These are phyloP conservation scores for Tuber indicum DNA, from an alignment of 495 filamentous ascomycete genomes.

Conservation along the genomic window DNA sequence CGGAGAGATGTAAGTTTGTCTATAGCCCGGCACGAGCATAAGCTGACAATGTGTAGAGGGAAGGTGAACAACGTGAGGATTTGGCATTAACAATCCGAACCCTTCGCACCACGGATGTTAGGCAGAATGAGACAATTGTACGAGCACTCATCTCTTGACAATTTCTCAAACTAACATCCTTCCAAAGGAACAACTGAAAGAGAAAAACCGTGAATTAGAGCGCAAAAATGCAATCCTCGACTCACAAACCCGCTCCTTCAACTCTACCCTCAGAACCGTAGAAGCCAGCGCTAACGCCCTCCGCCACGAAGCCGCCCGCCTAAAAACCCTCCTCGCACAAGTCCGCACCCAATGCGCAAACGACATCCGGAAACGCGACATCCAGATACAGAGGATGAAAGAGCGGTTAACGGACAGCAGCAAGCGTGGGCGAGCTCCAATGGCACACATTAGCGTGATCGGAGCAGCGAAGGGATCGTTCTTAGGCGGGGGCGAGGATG, in stretches of 20 bases:
- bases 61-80: constrained; percentile 74
- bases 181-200: constrained; percentile 54
- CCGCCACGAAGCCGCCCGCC: constrained; percentile 70
- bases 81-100: constrained; percentile 71
- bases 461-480: constrained; percentile 11
- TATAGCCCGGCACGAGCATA: background rate
- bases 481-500: constrained; percentile 47
- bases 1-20: constrained; percentile 31
- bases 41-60: constrained; percentile 55
- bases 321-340: constrained; percentile 71
- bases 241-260: constrained; percentile 63
- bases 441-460: constrained; percentile 25
- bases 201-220: constrained; percentile 63
- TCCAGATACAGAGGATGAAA: constrained; percentile 81
- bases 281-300: constrained; percentile 63
- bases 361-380: constrained; percentile 83
- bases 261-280: constrained; percentile 60
- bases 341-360: constrained; percentile 81
- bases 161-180: background rate
- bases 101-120: constrained; percentile 63
- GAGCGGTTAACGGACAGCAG: constrained; percentile 58
- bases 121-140: constrained; percentile 58
- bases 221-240: constrained; percentile 69
- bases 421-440: constrained; percentile 30
- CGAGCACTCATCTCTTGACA: constrained; percentile 17